A percentile compares a stretch with the other conserved stretches of the same genome.
Evolutionary conservation across 768 basidiomycete species (phyloP).

Genomic region (Crepidotus variabilis): DNA sequence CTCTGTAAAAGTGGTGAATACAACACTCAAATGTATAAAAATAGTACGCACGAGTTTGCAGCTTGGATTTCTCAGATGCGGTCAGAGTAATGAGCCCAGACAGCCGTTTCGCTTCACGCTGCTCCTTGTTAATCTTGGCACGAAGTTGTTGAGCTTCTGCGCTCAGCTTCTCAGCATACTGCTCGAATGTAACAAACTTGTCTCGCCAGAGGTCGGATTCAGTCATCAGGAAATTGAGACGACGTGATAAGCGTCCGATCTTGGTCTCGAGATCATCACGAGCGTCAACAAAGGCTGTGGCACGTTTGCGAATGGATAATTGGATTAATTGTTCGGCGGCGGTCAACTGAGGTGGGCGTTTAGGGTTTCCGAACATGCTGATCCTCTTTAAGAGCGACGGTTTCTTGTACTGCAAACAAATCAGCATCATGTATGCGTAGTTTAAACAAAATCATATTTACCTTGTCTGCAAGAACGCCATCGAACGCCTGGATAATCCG

Average conservation of each 20-base stretch:
- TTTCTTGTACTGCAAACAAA: conserved; percentile 65
- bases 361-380: conserved; percentile 67
- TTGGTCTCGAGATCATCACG: conserved; percentile 93
- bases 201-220: conserved; percentile 89
- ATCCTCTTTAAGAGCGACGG: conserved; percentile 86
- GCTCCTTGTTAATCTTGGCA: conserved; percentile 87
- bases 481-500: conserved; percentile 91
- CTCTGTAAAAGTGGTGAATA: conserved; percentile 40
- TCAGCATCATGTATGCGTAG: background rate
- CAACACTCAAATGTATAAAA: background rate
- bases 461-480: conserved; percentile 80
- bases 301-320: conserved; percentile 85
- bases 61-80: conserved; percentile 71
- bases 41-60: conserved; percentile 66
- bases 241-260: conserved; percentile 80
- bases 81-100: conserved; percentile 77
- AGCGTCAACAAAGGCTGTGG: conserved; percentile 92
- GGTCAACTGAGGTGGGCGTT: conserved; percentile 69
- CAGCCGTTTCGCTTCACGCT: conserved; percentile 81
- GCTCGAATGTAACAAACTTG: conserved; percentile 92
- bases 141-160: conserved; percentile 82
- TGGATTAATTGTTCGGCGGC: conserved; percentile 84
- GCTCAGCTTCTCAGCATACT: conserved; percentile 89
- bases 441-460: conserved; percentile 22
- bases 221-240: conserved; percentile 90